Conservation (phyloP, 2,329 filamentous ascomycete genomes). For the Diaporthe humulicola region DNA sequence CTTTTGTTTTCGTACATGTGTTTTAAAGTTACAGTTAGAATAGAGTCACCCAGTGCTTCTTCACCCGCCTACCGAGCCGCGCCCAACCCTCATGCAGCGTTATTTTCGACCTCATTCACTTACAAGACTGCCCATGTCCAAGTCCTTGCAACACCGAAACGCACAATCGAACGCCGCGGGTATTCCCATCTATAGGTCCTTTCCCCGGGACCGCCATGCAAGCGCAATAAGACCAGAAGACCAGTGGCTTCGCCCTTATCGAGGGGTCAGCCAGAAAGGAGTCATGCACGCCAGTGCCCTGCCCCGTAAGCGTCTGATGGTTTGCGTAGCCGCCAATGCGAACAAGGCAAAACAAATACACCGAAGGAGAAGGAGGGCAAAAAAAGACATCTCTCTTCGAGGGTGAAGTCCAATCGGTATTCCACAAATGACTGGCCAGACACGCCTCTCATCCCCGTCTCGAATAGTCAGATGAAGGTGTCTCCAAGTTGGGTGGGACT, state of each 20-base stretch:
- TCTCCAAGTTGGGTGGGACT: neutral
- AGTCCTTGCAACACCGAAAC: slow-evolving; percentile 10
- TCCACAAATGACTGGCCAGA: neutral
- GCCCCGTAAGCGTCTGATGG: neutral
- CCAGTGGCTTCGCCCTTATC: neutral
- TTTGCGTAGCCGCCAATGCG: slow-evolving; percentile 10
- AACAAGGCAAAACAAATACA: neutral
- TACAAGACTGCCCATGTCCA: neutral
- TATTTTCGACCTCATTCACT: neutral
- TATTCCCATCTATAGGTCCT: slow-evolving; percentile 32
- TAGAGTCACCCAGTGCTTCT: slow-evolving; percentile 1
- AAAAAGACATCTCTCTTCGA: neutral
- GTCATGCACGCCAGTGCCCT: neutral
- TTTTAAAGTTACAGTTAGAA: slow-evolving; percentile 25
- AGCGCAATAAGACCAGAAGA: slow-evolving; percentile 16
- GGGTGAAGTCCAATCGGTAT: neutral
- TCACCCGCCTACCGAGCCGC: neutral
- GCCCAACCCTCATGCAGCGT: neutral
- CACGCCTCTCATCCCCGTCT: neutral
- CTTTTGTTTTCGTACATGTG: slow-evolving; percentile 6
- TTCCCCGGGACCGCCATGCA: slow-evolving; percentile 24
- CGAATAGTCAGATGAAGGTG: neutral
- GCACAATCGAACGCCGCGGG: slow-evolving; percentile 23
- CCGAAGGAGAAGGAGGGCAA: neutral
- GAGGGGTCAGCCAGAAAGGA: neutral